Evolutionary conservation across 495 filamentous ascomycete genomes (phyloP), one percentile per base, ranked within the genome.

Genomic region (Penicillium roqueforti): DNA sequence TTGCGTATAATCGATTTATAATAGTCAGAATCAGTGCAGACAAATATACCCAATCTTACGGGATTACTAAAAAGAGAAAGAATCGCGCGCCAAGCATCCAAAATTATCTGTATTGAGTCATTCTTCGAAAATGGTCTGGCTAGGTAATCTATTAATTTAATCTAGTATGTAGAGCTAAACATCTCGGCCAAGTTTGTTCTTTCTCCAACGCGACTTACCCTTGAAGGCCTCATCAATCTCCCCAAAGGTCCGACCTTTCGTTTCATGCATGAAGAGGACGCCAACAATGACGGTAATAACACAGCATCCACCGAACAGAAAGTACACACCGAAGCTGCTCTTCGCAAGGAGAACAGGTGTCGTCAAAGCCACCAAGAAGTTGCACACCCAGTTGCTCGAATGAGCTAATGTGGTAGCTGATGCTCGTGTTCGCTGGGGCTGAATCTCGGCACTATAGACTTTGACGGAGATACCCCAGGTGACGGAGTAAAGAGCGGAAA

Each of bases 281-380:
- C 80, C 78, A 0, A 85, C 74, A 11, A 69, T 32, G 0, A 76
- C 74, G 0, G 82, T 82, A 23, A 76, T 52, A 13, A 82, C 48
- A 2, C 76, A 65, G 39, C 69, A 74, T 7, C 71, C 66, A 20
- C 80, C 84, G 53, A 82, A 86, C 8, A 87, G 61, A 46, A 86
- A 86, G 59, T 87, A 87, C 0, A 78, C 76, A 1, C 80, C 82
- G 37, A 65, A 85, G 6, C 71, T 74, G 6, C 75, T 81, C 5
- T 73, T 74, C 0, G 78, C 76, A 13, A 88, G 68, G 14, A 89
- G 68, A 7, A 86, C 76, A 0, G 85, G 86, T 0, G 84, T 84
- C 4, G 77, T 75, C 45, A 87, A 73, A 1, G 84, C 85, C 2
- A 87, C 77, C n/a, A 87, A 59, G 63, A 80, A 87, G 58, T 87